Evolutionary conservation across 1,284 basidiomycete genomes (phyloP), one percentile per base, ranked within the genome.

Genomic region (Somion occarium): DNA sequence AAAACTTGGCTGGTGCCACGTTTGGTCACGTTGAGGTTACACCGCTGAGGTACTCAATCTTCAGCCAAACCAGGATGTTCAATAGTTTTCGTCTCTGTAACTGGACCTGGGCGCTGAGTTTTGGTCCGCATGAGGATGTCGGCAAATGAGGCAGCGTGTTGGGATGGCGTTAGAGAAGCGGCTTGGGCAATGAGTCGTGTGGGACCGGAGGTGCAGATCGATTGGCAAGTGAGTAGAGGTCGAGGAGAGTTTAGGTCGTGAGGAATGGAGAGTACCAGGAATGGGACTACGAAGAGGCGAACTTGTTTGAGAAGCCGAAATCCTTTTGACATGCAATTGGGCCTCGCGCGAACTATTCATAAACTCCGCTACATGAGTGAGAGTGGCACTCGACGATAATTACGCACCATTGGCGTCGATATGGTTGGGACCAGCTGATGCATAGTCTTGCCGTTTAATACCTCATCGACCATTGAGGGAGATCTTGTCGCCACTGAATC

Each of bases 401-500:
- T 5, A 5, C n/a, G 76, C 63, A 59, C 70, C 71, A 52, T 74
- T 73, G 48, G 67, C 65, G 27, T 67, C 66, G 51, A 73, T 71
- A 25, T 71, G 67, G 53, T 75, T 77, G 23, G 75, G 64, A 24
- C 73, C 77, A 1, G 78, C 64, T 0, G 83, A 79, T 3, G 81
- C 75, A 2, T 75, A 76, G 19, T 88, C 85, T 60, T 82, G 81
- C 38, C 84, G 76, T 59, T 75, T 76, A 20, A 74, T 67, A 4
- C 66, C 63, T 19, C 77, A 73, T 7, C 78, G 70, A 12, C 63
- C 60, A 19, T 47, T 27, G 25, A 50, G 52, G 54, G 63, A 71
- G 53, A 52, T 63, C 38, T 74, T 62, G 5, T 76, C 58, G 15
- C 91, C 91, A 44, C 83, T 91, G 12, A 94, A 78, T 4, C 93